A percentile compares a stretch with the other conserved stretches of the same genome.
Conservation (phyloP, 768 basidiomycete genomes). For the Sutorius australiensis region DNA sequence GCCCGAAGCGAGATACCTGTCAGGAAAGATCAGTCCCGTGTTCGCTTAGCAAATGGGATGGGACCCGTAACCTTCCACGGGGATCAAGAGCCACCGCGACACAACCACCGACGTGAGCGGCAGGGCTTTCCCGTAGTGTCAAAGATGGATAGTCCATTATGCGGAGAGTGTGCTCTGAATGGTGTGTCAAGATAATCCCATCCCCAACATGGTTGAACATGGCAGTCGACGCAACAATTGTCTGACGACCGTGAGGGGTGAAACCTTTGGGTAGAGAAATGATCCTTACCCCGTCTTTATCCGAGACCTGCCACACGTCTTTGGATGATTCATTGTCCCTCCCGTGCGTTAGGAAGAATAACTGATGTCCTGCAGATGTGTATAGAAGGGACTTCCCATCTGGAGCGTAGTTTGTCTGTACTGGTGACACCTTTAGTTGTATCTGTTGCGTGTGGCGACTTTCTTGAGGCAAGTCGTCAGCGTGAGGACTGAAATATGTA, state of each 20-base stretch:
- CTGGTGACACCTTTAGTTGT: slow-evolving; percentile 55
- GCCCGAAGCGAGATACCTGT: slow-evolving; percentile 73
- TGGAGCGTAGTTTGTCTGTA: slow-evolving; percentile 67
- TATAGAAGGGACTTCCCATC: slow-evolving; percentile 66
- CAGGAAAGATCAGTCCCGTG: slow-evolving; percentile 1
- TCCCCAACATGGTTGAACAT: slow-evolving; percentile 77
- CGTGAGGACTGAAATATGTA: background rate
- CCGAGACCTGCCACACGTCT: slow-evolving; percentile 45
- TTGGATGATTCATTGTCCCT: slow-evolving; percentile 51
- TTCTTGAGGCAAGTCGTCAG: slow-evolving; percentile 42
- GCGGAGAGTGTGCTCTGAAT: slow-evolving; percentile 60
- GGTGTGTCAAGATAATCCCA: slow-evolving; percentile 62
- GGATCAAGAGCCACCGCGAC: slow-evolving; percentile 74
- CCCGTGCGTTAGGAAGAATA: slow-evolving; percentile 58
- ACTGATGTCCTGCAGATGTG: slow-evolving; percentile 54
- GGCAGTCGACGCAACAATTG: slow-evolving; percentile 55
- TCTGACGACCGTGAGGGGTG: slow-evolving; percentile 26
- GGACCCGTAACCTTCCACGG: slow-evolving; percentile 53
- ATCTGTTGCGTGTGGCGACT: slow-evolving; percentile 63
- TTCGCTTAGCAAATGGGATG: background rate
- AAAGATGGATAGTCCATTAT: slow-evolving; percentile 69
- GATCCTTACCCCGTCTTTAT: slow-evolving; percentile 27
- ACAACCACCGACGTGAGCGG: slow-evolving; percentile 81
- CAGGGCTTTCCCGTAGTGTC: slow-evolving; percentile 52
- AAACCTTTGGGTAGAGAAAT: background rate